Evolutionary conservation across 805 yeast species (phyloP), one percentile per base, ranked within the genome.

Genomic region (Schwanniomyces sp.): DNA sequence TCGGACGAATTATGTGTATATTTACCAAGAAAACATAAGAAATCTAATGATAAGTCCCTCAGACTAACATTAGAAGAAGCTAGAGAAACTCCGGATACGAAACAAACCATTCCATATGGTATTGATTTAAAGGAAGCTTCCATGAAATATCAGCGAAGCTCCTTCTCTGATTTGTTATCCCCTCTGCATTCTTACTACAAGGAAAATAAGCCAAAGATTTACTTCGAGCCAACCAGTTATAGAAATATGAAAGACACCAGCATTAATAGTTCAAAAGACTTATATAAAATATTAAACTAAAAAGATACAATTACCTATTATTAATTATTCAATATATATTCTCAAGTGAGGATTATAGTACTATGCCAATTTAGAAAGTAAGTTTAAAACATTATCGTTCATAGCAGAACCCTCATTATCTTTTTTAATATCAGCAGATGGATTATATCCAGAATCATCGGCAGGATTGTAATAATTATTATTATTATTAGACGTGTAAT

Each of bases 1-100:
- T 63, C 70, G 9, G 70, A 66, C 17, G 67, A 64, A 34, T 44
- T 64, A 25, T 66, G 71, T 44, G 49, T 53, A 11, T 66, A 66
- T 44, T 39, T 51, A 17, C 61, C 63, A 4, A 46, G 64, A 48
- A 52, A 63, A 51, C 48, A 47, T 29, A 51, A 41, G 38, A 34
- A 25, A 18, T 9, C 18, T 14, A 43, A 24, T 34, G 36, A 43
- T 8, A 12, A 8, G 10, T 7, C 10, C 8, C 16, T 8, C 24
- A 16, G 5, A 7, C 12, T 16, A 34, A 16, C 21, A 8, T 14
- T 11, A 16, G 38, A 34, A 16, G 16, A 37, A 18, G 7, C 14
- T 2, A 10, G 12, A 3, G 16, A 37, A 37, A 9, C 25, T 6
- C 38, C 9, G 9, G 24, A 34, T 5, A 16, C 16, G 24, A 21